Percentiles rank a stretch among this genome's conserved stretches.
Evolutionary conservation across 768 basidiomycete genomes (phyloP).

Genomic region (Rhodotorula toruloides): DNA sequence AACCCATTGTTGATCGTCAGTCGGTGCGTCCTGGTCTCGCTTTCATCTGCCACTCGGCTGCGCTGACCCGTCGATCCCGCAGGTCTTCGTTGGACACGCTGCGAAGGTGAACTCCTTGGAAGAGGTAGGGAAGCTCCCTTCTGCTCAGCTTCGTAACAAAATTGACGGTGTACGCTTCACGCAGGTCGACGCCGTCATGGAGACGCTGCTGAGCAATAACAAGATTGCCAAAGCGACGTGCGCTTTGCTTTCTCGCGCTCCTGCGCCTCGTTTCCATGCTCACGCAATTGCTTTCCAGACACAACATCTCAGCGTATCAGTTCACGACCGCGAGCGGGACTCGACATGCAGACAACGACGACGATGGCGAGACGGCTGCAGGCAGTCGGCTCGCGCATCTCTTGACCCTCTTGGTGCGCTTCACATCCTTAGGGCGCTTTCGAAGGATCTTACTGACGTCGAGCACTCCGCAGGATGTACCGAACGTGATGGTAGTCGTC

Average conservation of each 20-base stretch:
- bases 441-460: background rate
- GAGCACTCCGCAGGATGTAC: conserved; percentile 36
- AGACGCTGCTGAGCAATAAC: conserved; percentile 64
- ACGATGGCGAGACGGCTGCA: conserved; percentile 89
- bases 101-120: conserved; percentile 38
- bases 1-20: conserved; percentile 78
- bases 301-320: conserved; percentile 47
- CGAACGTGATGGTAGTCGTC: conserved; percentile 78
- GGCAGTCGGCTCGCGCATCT: conserved; percentile 85
- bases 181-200: conserved; percentile 65
- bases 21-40: conserved; percentile 53
- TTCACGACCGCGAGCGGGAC: conserved; percentile 9
- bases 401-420: conserved; percentile 75
- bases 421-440: background rate
- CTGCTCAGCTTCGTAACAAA: background rate
- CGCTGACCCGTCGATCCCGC: too few relatives aligned
- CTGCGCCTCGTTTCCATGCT: background rate
- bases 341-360: conserved; percentile 69
- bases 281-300: conserved; percentile 47
- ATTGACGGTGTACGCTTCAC: background rate
- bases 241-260: background rate
- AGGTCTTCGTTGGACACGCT: conserved; percentile 45
- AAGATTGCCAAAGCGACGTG: conserved; percentile 56
- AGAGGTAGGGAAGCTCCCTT: background rate
- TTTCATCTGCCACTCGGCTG: conserved; percentile 39